Evolutionary conservation across 768 basidiomycete genomes (phyloP).

Genomic region (Lentinula edodes): DNA sequence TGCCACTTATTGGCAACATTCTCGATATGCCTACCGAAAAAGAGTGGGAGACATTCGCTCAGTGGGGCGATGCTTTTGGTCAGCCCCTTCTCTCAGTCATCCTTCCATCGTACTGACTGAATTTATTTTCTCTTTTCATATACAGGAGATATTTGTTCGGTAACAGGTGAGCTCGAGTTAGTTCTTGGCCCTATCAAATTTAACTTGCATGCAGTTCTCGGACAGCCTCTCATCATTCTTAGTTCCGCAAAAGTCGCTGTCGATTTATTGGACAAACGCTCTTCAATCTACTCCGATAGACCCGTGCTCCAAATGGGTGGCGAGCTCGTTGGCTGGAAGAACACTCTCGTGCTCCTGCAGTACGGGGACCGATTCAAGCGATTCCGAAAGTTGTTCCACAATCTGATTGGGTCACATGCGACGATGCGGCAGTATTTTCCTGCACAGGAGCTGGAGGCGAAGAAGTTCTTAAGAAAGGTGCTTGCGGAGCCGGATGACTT

Average conservation of each 20-base stretch:
- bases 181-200: not conserved
- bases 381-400: conserved; percentile 48
- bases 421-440: conserved; percentile 38
- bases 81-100: conserved; percentile 5
- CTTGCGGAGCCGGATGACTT: conserved; percentile 43
- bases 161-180: conserved; percentile 22
- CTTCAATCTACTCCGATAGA: conserved; percentile 63
- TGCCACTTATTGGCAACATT: conserved; percentile 46
- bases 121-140: not conserved
- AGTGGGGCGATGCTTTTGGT: conserved; percentile 52
- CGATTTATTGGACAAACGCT: conserved; percentile 64
- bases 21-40: conserved; percentile 45
- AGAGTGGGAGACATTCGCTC: conserved; percentile 47
- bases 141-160: conserved; percentile 55
- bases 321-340: conserved; percentile 54
- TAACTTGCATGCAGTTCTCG: conserved; percentile 29
- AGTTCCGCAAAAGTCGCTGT: conserved; percentile 45
- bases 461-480: conserved; percentile 41
- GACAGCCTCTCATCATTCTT: conserved; percentile 53
- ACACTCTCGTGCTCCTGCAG: conserved; percentile 49
- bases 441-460: conserved; percentile 41
- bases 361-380: conserved; percentile 53
- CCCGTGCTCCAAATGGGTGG: conserved; percentile 50
- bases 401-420: conserved; percentile 38
- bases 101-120: not conserved